Evolutionary conservation across 768 basidiomycete species (phyloP).

Genomic region (Tylopilus sp.): DNA sequence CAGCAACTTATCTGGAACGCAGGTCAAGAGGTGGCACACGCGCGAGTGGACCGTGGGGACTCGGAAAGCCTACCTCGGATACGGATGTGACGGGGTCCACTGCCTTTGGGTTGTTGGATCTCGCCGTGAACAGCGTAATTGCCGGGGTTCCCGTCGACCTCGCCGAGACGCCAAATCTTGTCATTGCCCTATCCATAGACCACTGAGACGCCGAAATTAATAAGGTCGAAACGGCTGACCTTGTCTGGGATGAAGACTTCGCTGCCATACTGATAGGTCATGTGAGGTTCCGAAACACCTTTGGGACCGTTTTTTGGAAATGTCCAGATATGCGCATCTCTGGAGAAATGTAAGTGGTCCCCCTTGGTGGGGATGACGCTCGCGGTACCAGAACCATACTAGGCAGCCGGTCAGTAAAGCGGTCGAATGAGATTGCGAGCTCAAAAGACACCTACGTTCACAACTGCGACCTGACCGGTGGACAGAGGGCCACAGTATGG

Average conservation of each 20-base stretch:
- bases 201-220: neutral
- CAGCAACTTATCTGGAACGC: constrained; percentile 41
- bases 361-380: constrained; percentile 46
- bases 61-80: constrained; percentile 32
- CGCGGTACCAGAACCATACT: constrained; percentile 56
- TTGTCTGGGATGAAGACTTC: constrained; percentile 67
- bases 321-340: constrained; percentile 40
- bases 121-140: constrained; percentile 54
- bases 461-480: constrained; percentile 55
- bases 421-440: neutral
- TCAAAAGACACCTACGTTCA: constrained; percentile 42
- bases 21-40: neutral
- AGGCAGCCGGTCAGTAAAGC: neutral
- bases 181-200: constrained; percentile 50
- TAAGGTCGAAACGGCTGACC: constrained; percentile 33
- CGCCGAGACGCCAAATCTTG: constrained; percentile 62
- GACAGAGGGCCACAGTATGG: constrained; percentile 49
- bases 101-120: constrained; percentile 58
- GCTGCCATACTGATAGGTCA: constrained; percentile 50
- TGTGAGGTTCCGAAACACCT: constrained; percentile 59
- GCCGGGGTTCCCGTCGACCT: constrained; percentile 37
- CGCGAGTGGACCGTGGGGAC: neutral
- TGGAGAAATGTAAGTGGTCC: constrained; percentile 34
- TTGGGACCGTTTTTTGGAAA: constrained; percentile 40
- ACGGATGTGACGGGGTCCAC: constrained; percentile 57